Conservation (phyloP, 2,329 filamentous ascomycete genomes). For the Grosmannia penicillata region DNA sequence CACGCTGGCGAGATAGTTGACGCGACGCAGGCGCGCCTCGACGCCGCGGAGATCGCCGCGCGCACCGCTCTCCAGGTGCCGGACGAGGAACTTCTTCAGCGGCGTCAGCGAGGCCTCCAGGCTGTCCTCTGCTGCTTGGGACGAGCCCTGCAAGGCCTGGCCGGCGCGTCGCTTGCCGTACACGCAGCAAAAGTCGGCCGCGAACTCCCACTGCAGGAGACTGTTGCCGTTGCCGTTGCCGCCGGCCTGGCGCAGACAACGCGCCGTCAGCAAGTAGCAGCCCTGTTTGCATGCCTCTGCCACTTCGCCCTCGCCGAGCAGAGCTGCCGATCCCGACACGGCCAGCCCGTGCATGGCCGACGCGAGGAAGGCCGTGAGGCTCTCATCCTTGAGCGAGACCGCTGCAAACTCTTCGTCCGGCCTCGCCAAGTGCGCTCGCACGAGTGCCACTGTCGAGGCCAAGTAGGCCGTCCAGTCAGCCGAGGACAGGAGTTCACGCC, state of each 20-base stretch:
- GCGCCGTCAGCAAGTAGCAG: conserved; percentile 48
- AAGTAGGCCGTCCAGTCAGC: conserved; percentile 67
- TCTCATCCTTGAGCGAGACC: conserved; percentile 38
- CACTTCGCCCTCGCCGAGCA: conserved; percentile 18
- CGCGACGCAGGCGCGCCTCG: conserved; percentile 36
- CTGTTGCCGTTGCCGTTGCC: not conserved
- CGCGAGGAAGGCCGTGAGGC: conserved; percentile 46
- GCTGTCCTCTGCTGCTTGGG: conserved; percentile 29
- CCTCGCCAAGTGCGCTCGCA: conserved; percentile 48
- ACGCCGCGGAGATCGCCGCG: conserved; percentile 38
- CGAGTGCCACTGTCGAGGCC: conserved; percentile 59
- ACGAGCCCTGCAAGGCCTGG: conserved; percentile 33
- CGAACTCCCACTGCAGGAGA: conserved; percentile 50
- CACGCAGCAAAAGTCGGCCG: conserved; percentile 51
- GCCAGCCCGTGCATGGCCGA: conserved; percentile 49
- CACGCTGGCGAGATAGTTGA: conserved; percentile 50
- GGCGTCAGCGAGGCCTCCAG: conserved; percentile 41
- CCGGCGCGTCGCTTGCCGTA: conserved; percentile 50
- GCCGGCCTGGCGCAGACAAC: conserved; percentile 25
- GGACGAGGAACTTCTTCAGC: conserved; percentile 47
- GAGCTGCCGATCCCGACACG: conserved; percentile 17
- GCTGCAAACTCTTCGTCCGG: conserved; percentile 38
- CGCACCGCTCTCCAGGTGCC: conserved; percentile 45
- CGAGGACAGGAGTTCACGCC: conserved; percentile 50
- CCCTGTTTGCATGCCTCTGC: conserved; percentile 40